Evolutionary conservation across 1,284 basidiomycete genomes (phyloP).

Genomic region (Albatrellus sp.): DNA sequence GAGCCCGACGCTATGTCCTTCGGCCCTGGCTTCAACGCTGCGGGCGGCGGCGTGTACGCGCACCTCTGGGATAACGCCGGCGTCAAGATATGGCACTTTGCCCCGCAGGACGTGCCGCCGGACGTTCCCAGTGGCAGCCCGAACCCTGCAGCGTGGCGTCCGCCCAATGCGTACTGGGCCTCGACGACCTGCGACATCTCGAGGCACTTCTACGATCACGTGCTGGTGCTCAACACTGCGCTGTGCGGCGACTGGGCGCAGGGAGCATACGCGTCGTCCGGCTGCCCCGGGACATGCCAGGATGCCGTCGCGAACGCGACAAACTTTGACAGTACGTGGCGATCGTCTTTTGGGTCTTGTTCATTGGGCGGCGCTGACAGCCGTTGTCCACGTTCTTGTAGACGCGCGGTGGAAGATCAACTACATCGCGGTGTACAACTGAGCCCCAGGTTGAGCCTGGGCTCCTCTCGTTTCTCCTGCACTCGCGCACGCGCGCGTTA

Average conservation of each 20-base stretch:
- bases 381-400: slow-evolving; percentile 7
- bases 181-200: slow-evolving; percentile 48
- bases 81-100: slow-evolving; percentile 72
- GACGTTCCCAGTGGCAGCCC: slow-evolving; percentile 54
- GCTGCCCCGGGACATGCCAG: slow-evolving; percentile 62
- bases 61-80: slow-evolving; percentile 58
- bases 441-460: slow-evolving; percentile 13
- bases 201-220: slow-evolving; percentile 59
- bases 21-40: slow-evolving; percentile 58
- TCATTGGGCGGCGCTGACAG: not conserved
- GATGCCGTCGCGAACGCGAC: slow-evolving; percentile 49
- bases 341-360: not conserved
- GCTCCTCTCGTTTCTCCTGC: no score
- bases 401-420: slow-evolving; percentile 24
- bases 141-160: slow-evolving; percentile 54
- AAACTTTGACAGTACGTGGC: slow-evolving; percentile 46
- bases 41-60: slow-evolving; percentile 64
- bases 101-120: slow-evolving; percentile 48
- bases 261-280: slow-evolving; percentile 34
- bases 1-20: slow-evolving; percentile 45
- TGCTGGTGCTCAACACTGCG: slow-evolving; percentile 46
- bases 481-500: not conserved
- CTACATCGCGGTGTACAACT: slow-evolving; percentile 21
- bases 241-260: slow-evolving; percentile 63
- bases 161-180: slow-evolving; percentile 56